Base-by-base conservation (phyloP, 1,284 basidiomycete genomes). In the Pholiota adiposa region DNA sequence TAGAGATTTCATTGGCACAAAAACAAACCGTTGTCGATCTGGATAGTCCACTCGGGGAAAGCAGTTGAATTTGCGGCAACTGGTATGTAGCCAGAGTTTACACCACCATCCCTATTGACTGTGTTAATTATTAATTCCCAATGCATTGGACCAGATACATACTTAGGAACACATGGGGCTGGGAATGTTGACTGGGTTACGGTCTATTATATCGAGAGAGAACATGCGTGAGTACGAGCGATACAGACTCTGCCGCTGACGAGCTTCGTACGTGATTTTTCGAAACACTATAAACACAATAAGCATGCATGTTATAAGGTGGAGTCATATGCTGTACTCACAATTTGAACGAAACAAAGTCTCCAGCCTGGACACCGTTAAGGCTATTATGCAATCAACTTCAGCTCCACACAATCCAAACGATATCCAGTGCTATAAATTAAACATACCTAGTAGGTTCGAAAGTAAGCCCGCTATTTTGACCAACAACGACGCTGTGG, bases 111-210 rank as follows among this genome's bases (percentile, higher is more conserved):
- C 40, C 69, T 69, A 29, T 44, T 27, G 27, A 25, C 29, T 38
- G 16, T 19, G 16, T 41, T 38, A 54, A 49, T 14, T 57, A 25
- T 44, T 27, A 25, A 11, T 5, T 9, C 4, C 4, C 4, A 11
- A 40, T 29, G 16, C 3, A 12, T 49, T 29, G 21, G 6, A 1
- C 14, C 7, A 27, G 11, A 19, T 19, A 63, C 62, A 41, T 34
- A 73, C 72, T 67, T 60, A 6, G 54, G 48, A 23, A 53, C 62
- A 73, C 86, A 88, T 21, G 86, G 86, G 8, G 70, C 65, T 19
- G 74, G 73, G 69, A 88, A 89, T 12, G 82, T 80, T 16, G 85
- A 86, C 71, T 87, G 85, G 12, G 84, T 86, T 62, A 84, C 79
- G 46, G 82, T 82, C 79, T 83, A 58, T 46, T 46, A 41, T 9